Conservation (phyloP, 2,329 filamentous ascomycete species). For the Myrmaecium sp. region DNA sequence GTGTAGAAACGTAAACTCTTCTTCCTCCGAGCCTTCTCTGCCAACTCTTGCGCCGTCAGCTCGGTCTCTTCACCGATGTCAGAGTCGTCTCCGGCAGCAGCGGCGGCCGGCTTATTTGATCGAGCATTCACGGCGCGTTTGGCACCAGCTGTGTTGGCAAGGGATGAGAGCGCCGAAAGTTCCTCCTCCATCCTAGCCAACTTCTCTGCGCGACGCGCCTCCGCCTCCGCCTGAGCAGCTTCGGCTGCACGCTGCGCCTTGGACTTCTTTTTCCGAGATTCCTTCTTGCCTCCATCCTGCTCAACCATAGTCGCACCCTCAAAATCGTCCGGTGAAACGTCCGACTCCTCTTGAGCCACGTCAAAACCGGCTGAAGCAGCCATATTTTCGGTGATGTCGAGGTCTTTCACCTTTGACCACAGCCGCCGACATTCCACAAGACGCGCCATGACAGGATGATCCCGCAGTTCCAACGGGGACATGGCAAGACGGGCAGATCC, state of each 20-base stretch:
- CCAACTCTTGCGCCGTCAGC: constrained; percentile 60
- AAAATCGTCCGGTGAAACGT: too few relatives aligned
- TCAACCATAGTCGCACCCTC: too few relatives aligned
- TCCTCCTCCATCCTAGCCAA: constrained; percentile 47
- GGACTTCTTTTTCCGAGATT: constrained; percentile 27
- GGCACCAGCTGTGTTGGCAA: constrained; percentile 34
- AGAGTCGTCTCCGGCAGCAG: constrained; percentile 44
- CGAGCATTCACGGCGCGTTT: constrained; percentile 32
- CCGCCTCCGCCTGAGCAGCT: constrained; percentile 36
- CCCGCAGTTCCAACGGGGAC: constrained; percentile 61
- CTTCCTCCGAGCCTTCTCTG: constrained; percentile 77
- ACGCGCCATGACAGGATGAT: constrained; percentile 81
- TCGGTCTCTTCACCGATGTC: constrained; percentile 86
- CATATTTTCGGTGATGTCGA: constrained; percentile 36
- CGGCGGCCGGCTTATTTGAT: constrained; percentile 16
- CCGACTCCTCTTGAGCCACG: too few relatives aligned
- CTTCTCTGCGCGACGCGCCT: constrained; percentile 35
- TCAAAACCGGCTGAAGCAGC: too few relatives aligned
- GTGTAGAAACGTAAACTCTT: constrained; percentile 96
- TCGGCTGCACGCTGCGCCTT: constrained; percentile 33
- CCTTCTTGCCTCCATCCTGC: constrained; percentile 12
- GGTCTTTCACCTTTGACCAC: constrained; percentile 57
- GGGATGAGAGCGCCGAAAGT: constrained; percentile 51
- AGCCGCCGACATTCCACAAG: constrained; percentile 63
- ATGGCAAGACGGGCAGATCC: constrained; percentile 40